Base-by-base conservation (phyloP, 202 grass and related monocot species). In the Carex arenaria region DNA sequence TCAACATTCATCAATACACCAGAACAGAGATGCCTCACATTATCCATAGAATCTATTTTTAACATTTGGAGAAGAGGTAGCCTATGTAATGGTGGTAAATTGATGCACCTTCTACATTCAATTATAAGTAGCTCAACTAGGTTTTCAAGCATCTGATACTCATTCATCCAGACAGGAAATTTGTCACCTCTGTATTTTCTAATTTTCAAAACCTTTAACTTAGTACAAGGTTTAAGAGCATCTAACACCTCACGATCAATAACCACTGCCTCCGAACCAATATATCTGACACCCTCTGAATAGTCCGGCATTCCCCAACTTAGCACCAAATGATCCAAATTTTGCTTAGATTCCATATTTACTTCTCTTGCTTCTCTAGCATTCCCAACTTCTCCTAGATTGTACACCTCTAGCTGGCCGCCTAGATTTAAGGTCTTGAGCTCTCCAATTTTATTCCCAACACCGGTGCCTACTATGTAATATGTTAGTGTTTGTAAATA, bases 401-500 rank as follows among this genome's bases (percentile, higher is more conserved):
- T 72, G 43, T 66, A 38, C 10, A 93, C 2, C 13, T 51, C 3
- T 15, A 90, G 38, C 10, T 20, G 15, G 0, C 80, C 83, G 57
- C 72, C 32, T 64, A 93, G 74, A 61, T 90, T 54, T 32, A 90
- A 30, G 1, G 53, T 64, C 3, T 17, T 1, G 4, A 88, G 28
- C 76, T 92, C 87, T 20, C 28, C 10, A 63, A 83, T 74, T 51
- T 22, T 54, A 43, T 68, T 86, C 0, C 12, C n/a, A 7, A 18
- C 22, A 40, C 22, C 20, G 18, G 40, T 34, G 3, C 84, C 40
- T 51, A 55, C 55, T 4, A 88, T 72, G 67, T 88, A 90, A 17
- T 30, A 59, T 43, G 85, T 92, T 72, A 92, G 42, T 14, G 79
- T 84, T n/a, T 84, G 83, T 12, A 90, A 62, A 51, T 19, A 87